Conservation (phyloP, 2,329 filamentous ascomycete species). For the Verticillium alfalfae region DNA sequence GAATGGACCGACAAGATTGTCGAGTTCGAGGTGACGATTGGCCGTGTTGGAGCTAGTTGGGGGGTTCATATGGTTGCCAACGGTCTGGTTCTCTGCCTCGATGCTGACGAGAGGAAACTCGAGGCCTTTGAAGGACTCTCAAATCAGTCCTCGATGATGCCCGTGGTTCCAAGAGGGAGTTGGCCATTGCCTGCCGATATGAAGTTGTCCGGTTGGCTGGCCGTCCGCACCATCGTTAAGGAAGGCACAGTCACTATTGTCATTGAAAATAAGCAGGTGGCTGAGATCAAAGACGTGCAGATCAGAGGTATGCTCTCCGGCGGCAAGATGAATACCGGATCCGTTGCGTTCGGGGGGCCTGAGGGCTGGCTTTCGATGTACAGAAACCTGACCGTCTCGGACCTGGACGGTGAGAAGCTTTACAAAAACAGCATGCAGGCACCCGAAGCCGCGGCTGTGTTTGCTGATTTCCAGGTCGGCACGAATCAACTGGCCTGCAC, state of each 20-base stretch:
- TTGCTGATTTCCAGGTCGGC: conserved; percentile 7
- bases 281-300: conserved; percentile 2
- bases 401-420: not conserved
- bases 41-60: conserved; percentile 4
- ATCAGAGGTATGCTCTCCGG: conserved; percentile 2
- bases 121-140: conserved; percentile 3
- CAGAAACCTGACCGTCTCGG: not conserved
- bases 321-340: conserved; percentile 4
- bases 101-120: not conserved
- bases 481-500: conserved; percentile 6
- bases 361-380: conserved; percentile 5
- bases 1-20: conserved; percentile 3
- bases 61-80: conserved; percentile 10
- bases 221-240: not conserved
- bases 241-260: not conserved
- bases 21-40: conserved; percentile 1
- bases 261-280: conserved; percentile 1
- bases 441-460: not conserved
- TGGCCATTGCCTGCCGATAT: conserved; percentile 1
- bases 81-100: conserved; percentile 7
- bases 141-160: conserved; percentile 3
- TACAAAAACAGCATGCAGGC: conserved; percentile 4
- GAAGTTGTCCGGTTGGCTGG: not conserved
- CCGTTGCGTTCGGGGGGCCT: conserved; percentile 5
- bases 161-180: conserved; percentile 2